phyloP scores from a whole-genome alignment of 176 grass and related monocot genomes.

The Microstegium vimineum region DNA sequence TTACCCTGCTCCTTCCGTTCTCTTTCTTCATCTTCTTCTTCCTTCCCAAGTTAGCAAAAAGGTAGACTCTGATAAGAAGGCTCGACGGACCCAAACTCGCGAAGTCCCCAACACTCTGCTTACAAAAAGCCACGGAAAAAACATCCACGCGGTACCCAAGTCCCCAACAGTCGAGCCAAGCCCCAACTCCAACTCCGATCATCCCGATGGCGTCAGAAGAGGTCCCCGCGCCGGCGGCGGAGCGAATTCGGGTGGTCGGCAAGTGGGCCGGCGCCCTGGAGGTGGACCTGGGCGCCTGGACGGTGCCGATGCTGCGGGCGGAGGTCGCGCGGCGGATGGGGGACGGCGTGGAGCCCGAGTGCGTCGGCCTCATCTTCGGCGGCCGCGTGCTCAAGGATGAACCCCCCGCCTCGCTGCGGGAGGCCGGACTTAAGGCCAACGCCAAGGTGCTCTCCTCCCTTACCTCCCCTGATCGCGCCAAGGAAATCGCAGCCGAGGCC shows the following conservation, averaged over 20 bases:
- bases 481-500: conserved; percentile 55
- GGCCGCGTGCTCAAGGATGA: conserved; percentile 83
- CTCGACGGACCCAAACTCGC: not conserved
- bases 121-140: conserved; percentile 16
- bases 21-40: too few species aligned
- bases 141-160: not conserved
- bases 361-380: conserved; percentile 83
- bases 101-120: too few species aligned
- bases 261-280: conserved; percentile 74
- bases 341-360: conserved; percentile 38
- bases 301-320: conserved; percentile 83
- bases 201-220: conserved; percentile 30
- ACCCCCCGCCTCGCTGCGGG: conserved; percentile 23
- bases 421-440: conserved; percentile 70
- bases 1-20: too few species aligned
- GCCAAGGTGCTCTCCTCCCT: conserved; percentile 73
- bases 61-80: too few species aligned
- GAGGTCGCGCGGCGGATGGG: conserved; percentile 69
- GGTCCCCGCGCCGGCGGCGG: not conserved
- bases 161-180: not conserved
- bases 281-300: conserved; percentile 58
- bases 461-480: conserved; percentile 52
- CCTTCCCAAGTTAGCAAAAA: too few species aligned
- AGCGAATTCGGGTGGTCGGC: conserved; percentile 61
- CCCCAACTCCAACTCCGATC: not conserved